Conservation (phyloP, 495 filamentous ascomycete genomes). For the Lasiosphaeria ovina region DNA sequence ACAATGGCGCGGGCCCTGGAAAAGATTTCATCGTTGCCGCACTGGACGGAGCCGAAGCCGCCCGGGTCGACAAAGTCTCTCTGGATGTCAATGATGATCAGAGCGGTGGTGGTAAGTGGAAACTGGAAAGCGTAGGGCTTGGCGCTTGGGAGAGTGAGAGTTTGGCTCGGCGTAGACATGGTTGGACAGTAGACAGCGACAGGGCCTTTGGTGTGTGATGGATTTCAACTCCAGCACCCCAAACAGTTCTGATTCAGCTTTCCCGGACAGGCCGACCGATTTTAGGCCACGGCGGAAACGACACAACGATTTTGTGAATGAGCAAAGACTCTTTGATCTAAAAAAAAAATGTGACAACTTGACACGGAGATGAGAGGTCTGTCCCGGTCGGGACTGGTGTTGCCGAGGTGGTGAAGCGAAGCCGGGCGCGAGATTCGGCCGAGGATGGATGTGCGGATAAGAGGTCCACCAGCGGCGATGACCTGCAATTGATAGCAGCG, state of each 20-base stretch:
- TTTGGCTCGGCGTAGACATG: constrained; percentile 25
- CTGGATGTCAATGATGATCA: constrained; percentile 61
- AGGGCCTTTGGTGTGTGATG: not conserved
- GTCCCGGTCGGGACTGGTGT: no score
- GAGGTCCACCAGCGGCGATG: not conserved
- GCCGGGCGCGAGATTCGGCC: no score
- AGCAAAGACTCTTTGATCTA: no score
- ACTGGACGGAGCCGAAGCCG: constrained; percentile 40
- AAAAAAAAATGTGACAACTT: no score
- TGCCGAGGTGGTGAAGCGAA: no score
- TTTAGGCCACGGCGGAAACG: no score
- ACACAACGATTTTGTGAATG: no score
- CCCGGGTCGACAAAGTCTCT: constrained; percentile 48
- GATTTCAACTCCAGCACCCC: no score
- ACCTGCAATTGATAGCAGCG: not conserved
- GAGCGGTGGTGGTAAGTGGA: constrained; percentile 44
- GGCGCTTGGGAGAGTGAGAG: constrained; percentile 36
- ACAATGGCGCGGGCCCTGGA: constrained; percentile 39
- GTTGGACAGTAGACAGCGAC: not conserved
- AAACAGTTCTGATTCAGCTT: no score
- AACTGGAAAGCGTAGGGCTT: constrained; percentile 39
- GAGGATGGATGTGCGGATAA: no score
- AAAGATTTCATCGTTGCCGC: constrained; percentile 38
- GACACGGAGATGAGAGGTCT: no score
- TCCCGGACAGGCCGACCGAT: no score